phyloP scores from a whole-genome alignment of 2,329 filamentous ascomycete species.

The Keithomyces neogunnii region DNA sequence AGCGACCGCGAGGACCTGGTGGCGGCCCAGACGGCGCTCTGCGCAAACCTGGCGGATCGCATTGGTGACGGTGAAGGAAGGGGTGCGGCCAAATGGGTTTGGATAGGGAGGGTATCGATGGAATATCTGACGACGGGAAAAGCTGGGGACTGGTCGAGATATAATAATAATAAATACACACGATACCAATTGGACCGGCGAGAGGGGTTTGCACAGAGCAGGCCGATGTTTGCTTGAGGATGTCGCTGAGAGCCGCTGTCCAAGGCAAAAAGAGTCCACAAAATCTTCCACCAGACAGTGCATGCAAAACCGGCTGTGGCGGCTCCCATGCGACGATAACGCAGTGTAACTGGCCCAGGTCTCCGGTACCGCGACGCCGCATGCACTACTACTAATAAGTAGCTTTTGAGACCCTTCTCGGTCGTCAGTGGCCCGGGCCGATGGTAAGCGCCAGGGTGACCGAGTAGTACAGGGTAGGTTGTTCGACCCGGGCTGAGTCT shows the following conservation, averaged over 20 bases:
- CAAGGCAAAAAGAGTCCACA: neutral
- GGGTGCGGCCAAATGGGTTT: neutral
- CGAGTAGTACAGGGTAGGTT: neutral
- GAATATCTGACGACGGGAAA: neutral
- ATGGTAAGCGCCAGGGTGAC: constrained; percentile 1
- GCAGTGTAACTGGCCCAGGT: too few relatives aligned
- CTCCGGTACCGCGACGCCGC: too few relatives aligned
- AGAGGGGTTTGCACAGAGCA: neutral
- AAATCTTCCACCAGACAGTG: neutral
- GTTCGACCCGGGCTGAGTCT: neutral
- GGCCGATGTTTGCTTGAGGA: neutral
- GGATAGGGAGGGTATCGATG: neutral
- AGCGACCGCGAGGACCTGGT: constrained; percentile 26
- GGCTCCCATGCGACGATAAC: too few relatives aligned
- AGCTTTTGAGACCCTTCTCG: neutral
- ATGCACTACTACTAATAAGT: too few relatives aligned
- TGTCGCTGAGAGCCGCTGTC: neutral
- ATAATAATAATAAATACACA: neutral
- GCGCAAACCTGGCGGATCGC: constrained; percentile 21
- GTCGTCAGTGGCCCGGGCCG: constrained; percentile 1
- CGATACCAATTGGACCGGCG: neutral
- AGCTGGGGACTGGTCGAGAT: neutral
- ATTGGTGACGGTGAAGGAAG: constrained; percentile 11
- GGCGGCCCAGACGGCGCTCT: constrained; percentile 25
- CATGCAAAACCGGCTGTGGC: neutral